Conservation (phyloP, 2,329 filamentous ascomycete species). For the Cladosporium sphaerospermum region DNA sequence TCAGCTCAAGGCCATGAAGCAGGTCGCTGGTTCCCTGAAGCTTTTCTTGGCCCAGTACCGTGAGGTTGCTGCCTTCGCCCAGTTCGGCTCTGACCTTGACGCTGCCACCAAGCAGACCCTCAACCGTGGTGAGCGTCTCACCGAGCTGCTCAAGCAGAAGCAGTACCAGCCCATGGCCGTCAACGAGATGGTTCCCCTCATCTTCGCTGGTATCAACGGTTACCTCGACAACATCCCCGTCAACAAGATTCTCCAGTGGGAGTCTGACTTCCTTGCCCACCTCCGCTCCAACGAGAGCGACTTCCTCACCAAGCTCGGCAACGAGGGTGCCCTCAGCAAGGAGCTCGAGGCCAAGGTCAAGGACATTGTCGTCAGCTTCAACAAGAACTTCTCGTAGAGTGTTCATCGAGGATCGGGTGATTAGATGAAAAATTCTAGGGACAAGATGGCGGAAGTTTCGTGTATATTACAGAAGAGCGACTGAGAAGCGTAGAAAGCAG, state of each 20-base stretch:
- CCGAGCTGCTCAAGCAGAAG: slow-evolving; percentile 99
- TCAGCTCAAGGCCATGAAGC: slow-evolving; percentile 99
- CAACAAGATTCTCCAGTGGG: slow-evolving; percentile 85
- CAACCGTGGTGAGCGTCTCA: slow-evolving; percentile 95
- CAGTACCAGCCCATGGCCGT: slow-evolving; percentile 98
- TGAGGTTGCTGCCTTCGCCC: slow-evolving; percentile 98
- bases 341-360: slow-evolving; percentile 78
- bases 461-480: slow-evolving; percentile 30
- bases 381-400: slow-evolving; percentile 74
- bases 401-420: slow-evolving; percentile 6
- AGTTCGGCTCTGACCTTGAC: slow-evolving; percentile 99
- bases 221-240: slow-evolving; percentile 84
- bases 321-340: slow-evolving; percentile 95
- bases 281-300: slow-evolving; percentile 85
- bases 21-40: slow-evolving; percentile 99
- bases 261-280: slow-evolving; percentile 88
- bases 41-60: slow-evolving; percentile 99
- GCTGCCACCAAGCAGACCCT: slow-evolving; percentile 98
- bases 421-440: slow-evolving; percentile 13
- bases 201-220: slow-evolving; percentile 99
- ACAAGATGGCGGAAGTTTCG: slow-evolving; percentile 15
- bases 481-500: slow-evolving; percentile 16
- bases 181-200: slow-evolving; percentile 99
- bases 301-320: slow-evolving; percentile 78
- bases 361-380: slow-evolving; percentile 72